Conservation (phyloP, 345 rosid species). For the Diplotaxis tenuifolia region DNA sequence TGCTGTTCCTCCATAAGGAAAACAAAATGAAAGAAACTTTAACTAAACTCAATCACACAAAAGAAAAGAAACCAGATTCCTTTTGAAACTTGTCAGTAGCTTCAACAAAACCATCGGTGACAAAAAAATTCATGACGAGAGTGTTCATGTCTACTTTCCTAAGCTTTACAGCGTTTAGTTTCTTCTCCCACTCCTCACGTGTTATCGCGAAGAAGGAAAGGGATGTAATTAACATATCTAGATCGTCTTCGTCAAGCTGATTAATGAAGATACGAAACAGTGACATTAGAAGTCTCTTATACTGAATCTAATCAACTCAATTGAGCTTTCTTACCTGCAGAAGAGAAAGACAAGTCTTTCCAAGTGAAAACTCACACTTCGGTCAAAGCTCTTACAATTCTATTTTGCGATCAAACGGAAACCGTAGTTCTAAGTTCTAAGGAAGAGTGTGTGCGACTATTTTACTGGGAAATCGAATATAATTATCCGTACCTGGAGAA, state of each 20-base stretch:
- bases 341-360: too few relatives aligned
- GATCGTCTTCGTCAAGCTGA: conserved; percentile 56
- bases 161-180: conserved; percentile 75
- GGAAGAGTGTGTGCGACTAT: background rate
- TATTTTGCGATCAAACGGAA: background rate
- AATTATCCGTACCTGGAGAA: conserved; percentile 27
- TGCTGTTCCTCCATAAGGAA: conserved; percentile 66
- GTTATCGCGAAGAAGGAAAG: conserved; percentile 41
- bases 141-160: conserved; percentile 96
- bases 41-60: background rate
- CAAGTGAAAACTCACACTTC: too few relatives aligned
- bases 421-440: too few relatives aligned
- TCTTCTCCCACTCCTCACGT: conserved; percentile 92
- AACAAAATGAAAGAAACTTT: background rate
- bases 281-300: too few relatives aligned
- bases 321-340: background rate
- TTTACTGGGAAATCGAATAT: background rate
- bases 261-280: conserved; percentile 49
- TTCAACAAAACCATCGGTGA: conserved; percentile 94
- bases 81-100: conserved; percentile 85
- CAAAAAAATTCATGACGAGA: conserved; percentile 96
- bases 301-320: conserved; percentile 8
- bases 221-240: conserved; percentile 45
- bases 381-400: conserved; percentile 1
- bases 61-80: conserved; percentile 67